A percentile compares a stretch with the other conserved stretches of the same genome.
phyloP scores from a whole-genome alignment of 2,329 filamentous ascomycete genomes.

The Tolypocladium album region DNA sequence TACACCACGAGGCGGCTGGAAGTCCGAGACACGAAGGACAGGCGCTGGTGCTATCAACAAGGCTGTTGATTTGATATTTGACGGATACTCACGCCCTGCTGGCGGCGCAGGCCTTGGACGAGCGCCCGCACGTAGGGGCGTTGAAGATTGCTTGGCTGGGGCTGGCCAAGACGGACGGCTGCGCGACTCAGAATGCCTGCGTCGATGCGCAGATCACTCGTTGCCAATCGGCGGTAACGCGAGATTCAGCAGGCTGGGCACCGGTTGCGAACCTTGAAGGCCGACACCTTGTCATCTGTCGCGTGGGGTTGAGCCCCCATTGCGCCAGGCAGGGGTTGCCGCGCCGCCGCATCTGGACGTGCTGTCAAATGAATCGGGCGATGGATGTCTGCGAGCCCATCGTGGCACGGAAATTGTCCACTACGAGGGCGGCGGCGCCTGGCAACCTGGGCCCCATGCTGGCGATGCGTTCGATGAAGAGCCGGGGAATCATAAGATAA shows the following conservation, averaged over 20 bases:
- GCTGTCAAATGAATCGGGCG: not conserved
- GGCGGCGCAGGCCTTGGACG: not conserved
- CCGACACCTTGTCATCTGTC: not conserved
- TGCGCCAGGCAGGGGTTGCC: not conserved
- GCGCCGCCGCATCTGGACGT: not conserved
- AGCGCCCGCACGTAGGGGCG: not conserved
- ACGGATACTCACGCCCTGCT: not conserved
- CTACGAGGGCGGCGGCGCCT: not conserved
- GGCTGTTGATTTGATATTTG: not conserved
- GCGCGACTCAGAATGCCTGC: not conserved
- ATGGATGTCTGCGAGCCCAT: not conserved
- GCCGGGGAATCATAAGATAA: not conserved
- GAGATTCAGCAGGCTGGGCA: not conserved
- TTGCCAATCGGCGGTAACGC: not conserved
- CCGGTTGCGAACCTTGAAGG: not conserved
- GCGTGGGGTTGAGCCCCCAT: not conserved
- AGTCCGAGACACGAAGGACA: not conserved
- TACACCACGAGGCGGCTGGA: not conserved
- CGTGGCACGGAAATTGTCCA: not conserved
- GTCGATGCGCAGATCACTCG: not conserved
- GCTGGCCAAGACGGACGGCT: not conserved
- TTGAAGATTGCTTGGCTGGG: not conserved
- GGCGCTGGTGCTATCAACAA: not conserved
- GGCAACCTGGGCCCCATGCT: not conserved
- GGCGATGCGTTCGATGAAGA: not conserved